Conservation (phyloP, 2,329 filamentous ascomycete species). For the Ophiostoma perfectum region DNA sequence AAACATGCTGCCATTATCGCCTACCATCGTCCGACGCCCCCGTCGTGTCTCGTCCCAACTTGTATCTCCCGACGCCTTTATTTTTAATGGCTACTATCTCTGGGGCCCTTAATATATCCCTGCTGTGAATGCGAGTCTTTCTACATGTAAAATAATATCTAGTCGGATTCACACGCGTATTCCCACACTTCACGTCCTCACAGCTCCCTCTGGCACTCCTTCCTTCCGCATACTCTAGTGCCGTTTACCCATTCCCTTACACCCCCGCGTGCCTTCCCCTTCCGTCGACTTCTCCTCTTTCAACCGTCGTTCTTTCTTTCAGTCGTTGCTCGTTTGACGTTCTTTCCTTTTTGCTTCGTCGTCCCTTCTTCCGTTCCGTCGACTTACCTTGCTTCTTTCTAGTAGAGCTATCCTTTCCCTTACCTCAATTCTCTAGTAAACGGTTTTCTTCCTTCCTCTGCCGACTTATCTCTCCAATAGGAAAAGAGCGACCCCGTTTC, state of each 20-base stretch:
- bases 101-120: too few species aligned
- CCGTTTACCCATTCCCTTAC: not conserved
- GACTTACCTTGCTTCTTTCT: not conserved
- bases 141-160: too few species aligned
- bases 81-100: too few species aligned
- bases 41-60: too few species aligned
- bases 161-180: too few species aligned
- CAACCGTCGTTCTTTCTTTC: not conserved
- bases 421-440: not conserved
- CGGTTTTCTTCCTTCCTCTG: not conserved
- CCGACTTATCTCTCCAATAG: not conserved
- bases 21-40: not conserved
- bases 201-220: too few species aligned
- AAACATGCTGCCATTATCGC: too few species aligned
- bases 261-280: not conserved
- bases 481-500: slow-evolving; percentile 10
- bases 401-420: not conserved
- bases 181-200: not conserved
- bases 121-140: too few species aligned
- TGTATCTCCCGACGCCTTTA: too few species aligned
- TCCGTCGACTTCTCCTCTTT: not conserved
- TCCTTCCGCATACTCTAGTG: not conserved
- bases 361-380: not conserved
- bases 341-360: not conserved
- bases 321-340: not conserved